phyloP scores from a whole-genome alignment of 495 filamentous ascomycete genomes.

The Xylaria longipes region DNA sequence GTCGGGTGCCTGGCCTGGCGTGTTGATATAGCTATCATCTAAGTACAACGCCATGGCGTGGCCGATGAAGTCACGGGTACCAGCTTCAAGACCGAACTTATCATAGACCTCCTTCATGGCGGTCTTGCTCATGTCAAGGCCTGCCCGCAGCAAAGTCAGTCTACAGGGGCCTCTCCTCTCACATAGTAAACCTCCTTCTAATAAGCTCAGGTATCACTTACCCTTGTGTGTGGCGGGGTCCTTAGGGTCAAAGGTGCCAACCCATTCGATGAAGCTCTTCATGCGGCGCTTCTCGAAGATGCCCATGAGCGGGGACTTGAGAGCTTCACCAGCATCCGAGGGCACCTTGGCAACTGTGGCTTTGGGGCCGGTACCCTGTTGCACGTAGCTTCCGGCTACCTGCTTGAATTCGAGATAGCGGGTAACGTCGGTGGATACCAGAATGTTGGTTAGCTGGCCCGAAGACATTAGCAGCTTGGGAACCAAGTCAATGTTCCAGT shows the following conservation, averaged over 20 bases:
- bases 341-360: constrained; percentile 96
- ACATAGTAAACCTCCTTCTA: constrained; percentile 12
- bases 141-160: constrained; percentile 52
- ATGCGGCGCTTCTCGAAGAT: constrained; percentile 97
- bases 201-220: constrained; percentile 47
- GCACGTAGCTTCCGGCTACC: constrained; percentile 96
- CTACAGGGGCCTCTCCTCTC: not conserved
- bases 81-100: constrained; percentile 92
- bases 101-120: constrained; percentile 98
- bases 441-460: constrained; percentile 96
- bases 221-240: constrained; percentile 88
- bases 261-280: constrained; percentile 96
- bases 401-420: constrained; percentile 98
- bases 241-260: constrained; percentile 85
- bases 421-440: constrained; percentile 96
- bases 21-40: constrained; percentile 83
- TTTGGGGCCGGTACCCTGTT: constrained; percentile 79
- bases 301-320: constrained; percentile 93
- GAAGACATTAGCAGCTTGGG: constrained; percentile 99
- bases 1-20: constrained; percentile 76
- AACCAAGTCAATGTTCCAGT: constrained; percentile 99
- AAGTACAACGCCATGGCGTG: constrained; percentile 97
- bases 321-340: constrained; percentile 88
- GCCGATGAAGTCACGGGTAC: constrained; percentile 93
- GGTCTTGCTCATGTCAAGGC: constrained; percentile 75